A percentile compares a stretch with the other conserved stretches of the same genome.
Evolutionary conservation across 2,329 filamentous ascomycete species (phyloP).

Genomic region (Neospermospora avenae): DNA sequence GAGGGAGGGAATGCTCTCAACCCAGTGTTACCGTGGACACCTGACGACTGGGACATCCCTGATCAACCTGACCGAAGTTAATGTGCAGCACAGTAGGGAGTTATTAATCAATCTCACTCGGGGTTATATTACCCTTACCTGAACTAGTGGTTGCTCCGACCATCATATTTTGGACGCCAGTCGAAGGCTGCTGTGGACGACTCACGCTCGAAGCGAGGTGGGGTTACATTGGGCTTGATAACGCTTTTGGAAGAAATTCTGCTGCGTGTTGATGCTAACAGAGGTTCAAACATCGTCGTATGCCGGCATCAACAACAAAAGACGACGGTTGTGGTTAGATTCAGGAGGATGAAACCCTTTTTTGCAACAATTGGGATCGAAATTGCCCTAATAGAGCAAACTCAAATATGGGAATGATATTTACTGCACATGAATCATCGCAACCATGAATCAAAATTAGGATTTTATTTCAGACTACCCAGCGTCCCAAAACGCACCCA

Average conservation of each 20-base stretch:
- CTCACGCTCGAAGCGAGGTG: background rate
- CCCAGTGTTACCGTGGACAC: background rate
- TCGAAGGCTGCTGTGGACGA: background rate
- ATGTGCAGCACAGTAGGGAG: background rate
- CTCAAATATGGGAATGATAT: background rate
- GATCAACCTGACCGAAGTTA: background rate
- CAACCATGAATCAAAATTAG: background rate
- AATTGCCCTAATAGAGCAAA: background rate
- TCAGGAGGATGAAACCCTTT: background rate
- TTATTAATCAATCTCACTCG: background rate
- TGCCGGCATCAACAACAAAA: background rate
- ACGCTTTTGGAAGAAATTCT: background rate
- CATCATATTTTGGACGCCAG: background rate
- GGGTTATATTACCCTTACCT: background rate
- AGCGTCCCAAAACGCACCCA: background rate
- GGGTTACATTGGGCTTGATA: background rate
- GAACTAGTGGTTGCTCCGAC: background rate
- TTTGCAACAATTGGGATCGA: background rate
- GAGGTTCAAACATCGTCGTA: background rate
- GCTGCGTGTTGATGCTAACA: background rate
- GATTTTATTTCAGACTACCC: background rate
- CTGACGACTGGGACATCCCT: constrained; percentile 7
- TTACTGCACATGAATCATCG: background rate
- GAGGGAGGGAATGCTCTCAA: background rate
- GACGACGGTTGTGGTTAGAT: background rate